Evolutionary conservation across 2,329 filamentous ascomycete genomes (phyloP).

Genomic region (Tolypocladium ovalisporum): DNA sequence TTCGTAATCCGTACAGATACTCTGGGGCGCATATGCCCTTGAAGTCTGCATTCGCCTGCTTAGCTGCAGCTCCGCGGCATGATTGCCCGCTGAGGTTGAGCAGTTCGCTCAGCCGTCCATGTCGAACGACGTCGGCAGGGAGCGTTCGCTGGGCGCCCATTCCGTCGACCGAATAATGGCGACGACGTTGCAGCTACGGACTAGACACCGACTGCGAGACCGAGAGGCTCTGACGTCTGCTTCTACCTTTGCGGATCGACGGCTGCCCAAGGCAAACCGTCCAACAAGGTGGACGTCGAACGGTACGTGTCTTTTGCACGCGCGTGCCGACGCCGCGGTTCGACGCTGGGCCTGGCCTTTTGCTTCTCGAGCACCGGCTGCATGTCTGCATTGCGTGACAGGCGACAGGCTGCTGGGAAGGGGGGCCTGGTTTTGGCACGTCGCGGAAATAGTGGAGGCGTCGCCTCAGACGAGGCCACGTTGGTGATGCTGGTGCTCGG

Average conservation of each 20-base stretch:
- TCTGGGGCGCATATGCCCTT: not conserved
- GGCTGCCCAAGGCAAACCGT: not conserved
- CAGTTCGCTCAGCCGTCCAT: not conserved
- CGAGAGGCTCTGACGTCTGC: not conserved
- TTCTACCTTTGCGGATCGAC: not conserved
- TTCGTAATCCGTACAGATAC: not conserved
- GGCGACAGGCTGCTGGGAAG: too few relatives aligned
- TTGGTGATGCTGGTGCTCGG: conserved; percentile 7
- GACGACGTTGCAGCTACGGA: not conserved
- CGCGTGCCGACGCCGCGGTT: not conserved
- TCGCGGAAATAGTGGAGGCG: not conserved
- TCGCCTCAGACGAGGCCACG: conserved; percentile 3
- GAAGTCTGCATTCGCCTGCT: not conserved
- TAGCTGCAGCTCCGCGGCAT: not conserved
- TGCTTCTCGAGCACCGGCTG: not conserved
- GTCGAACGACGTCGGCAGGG: not conserved
- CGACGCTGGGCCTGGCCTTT: too few relatives aligned
- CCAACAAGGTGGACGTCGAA: too few relatives aligned
- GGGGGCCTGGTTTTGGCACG: not conserved
- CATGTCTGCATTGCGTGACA: not conserved
- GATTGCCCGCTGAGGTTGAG: not conserved
- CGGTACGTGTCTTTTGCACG: not conserved
- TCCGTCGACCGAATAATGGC: not conserved
- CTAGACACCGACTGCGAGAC: not conserved
- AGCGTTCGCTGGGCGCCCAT: not conserved